Base-by-base conservation (phyloP, 2,329 filamentous ascomycete species). In the Dactylellina sp. region DNA sequence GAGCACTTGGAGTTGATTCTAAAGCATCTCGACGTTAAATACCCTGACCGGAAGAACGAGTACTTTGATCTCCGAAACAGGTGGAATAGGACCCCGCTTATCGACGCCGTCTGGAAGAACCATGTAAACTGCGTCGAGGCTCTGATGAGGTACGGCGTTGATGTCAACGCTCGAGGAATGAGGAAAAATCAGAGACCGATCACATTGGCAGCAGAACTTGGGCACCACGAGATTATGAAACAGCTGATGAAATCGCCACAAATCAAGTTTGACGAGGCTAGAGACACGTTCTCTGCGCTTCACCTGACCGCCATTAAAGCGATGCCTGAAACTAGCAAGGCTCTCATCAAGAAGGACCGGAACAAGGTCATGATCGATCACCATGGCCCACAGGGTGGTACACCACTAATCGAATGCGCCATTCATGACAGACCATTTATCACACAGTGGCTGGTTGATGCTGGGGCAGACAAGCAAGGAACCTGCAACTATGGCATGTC, bases 231-330 rank as follows among this genome's bases (percentile, higher is more conserved):
- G 40, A 4, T 61, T 7, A 47, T 70, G 55, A 70, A 47, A 20
- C 53, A 55, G n/a, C 46, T 68, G 2, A 68, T 70, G 64, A 61
- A 70, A 24, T 70, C 64, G 9, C 64, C 64, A 11, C 64, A 70
- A 37, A 70, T 70, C 46, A 60, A 22, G 9, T 61, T 70, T 12
- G 64, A 70, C 9, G 64, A 70, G 24, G 42, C 25, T 11, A 42
- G 22, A 7, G 64, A 35, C 20, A 18, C 14, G 1, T 12, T 28
- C 25, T 42, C 55, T 1, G 46, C 64, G 1, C 37, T 70, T 3
- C 64, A 70, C 22, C 52, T 25, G 44, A 47, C 55, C 20, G 53
- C 20, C 4, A 32, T 55, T 14, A 61, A 70, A 16, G 55, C 46
- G 14, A 53, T 60, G 47, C 55, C 64, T 7, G 55, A 70, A 37